Evolutionary conservation across 2,329 filamentous ascomycete genomes (phyloP).

Genomic region (Hymenoscyphus repandus): DNA sequence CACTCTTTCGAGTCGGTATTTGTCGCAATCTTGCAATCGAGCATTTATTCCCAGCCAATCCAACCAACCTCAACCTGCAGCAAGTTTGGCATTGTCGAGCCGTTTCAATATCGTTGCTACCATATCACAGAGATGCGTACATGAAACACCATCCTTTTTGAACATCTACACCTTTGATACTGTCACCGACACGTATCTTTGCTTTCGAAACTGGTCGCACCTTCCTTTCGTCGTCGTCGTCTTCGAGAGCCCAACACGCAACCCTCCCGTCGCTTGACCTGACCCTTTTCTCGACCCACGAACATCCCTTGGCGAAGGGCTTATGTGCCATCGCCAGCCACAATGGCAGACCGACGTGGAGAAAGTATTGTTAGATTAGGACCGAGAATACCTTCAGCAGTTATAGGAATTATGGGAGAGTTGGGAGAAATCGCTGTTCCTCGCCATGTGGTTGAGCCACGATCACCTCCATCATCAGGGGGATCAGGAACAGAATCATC

Average conservation of each 20-base stretch:
- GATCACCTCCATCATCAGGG: neutral
- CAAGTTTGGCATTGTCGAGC: conserved; percentile 7
- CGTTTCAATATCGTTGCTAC: conserved; percentile 22
- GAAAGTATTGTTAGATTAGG: conserved; percentile 26
- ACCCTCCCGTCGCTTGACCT: neutral
- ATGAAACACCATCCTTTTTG: conserved; percentile 15
- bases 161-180: neutral
- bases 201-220: conserved; percentile 14
- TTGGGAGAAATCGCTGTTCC: conserved; percentile 24
- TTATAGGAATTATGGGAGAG: conserved; percentile 21
- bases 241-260: neutral
- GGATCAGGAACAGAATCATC: conserved; percentile 9
- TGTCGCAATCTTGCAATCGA: neutral
- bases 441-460: conserved; percentile 20
- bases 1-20: conserved; percentile 28
- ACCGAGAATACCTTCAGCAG: conserved; percentile 19
- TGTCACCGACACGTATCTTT: neutral
- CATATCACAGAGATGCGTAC: conserved; percentile 13
- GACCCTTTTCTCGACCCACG: neutral
- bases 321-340: conserved; percentile 9
- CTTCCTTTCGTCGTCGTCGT: conserved; percentile 10
- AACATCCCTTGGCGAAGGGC: conserved; percentile 5
- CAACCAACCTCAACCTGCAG: neutral
- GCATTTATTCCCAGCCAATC: too few species aligned
- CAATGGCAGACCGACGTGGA: conserved; percentile 21